Evolutionary conservation across 306 rosid species (phyloP), one percentile per base, ranked within the genome.

Genomic region (Hylodesmum podocarpum): DNA sequence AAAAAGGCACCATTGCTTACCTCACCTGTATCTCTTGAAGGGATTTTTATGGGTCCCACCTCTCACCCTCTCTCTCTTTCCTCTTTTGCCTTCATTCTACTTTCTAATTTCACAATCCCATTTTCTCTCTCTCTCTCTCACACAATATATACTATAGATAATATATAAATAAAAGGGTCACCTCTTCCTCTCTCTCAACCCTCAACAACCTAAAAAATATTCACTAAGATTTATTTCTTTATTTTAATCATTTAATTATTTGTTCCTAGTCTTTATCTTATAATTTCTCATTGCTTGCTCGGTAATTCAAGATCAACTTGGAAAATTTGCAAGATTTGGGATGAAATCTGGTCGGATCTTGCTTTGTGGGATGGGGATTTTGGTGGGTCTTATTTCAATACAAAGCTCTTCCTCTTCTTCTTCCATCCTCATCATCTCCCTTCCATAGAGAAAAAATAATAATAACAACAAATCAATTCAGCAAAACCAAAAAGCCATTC

Each of bases 261-360:
- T 64, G 6, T 18, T 37, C 44, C 49, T 39, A 62, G 11, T 25
- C 43, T 71, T 70, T 61, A 51, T 80, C 66, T 44, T 73, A 34
- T 58, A 76, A 70, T 65, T 80, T 85, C 50, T 74, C 92, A 68
- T 89, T 88, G 91, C 90, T 89, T 91, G 89, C 86, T 87, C 77
- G 87, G 87, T 84, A 89, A 91, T 87, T 91, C 89, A 89, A 89
- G 67, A 88, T 81, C 85, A 84, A 63, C 72, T 93, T 88, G 88
- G 88, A 83, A 89, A 85, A 34, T 81, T 91, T 86, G 78, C 74
- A 83, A 89, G 97, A 89, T 94, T 89, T 94, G 86, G 88, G 89
- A 79, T 75, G 90, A 93, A 89, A 94, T 91, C 96, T 86, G 97
- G 97, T 91, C 96, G 97, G 96, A 89, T 94, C 96, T 94, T 91